phyloP scores from a whole-genome alignment of 495 filamentous ascomycete genomes.

The Aspergillus affinis region DNA sequence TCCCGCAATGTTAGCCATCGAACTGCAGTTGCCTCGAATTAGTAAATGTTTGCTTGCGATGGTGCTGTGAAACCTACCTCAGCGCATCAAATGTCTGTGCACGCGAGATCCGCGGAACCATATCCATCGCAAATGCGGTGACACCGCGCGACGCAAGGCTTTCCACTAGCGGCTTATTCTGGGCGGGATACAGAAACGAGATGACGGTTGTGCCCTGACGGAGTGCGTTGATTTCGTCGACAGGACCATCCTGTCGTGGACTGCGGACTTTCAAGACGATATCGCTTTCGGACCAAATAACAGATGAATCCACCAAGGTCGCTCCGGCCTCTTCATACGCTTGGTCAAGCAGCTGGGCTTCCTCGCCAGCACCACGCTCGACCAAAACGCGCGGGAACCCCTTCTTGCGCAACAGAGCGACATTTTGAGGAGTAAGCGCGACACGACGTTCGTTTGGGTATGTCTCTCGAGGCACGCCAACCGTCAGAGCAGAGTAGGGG shows the following conservation, averaged over 20 bases:
- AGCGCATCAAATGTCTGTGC: constrained; percentile 79
- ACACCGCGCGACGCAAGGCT: constrained; percentile 61
- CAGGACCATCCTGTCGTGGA: constrained; percentile 50
- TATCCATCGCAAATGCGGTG: constrained; percentile 79
- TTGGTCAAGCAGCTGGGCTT: constrained; percentile 69
- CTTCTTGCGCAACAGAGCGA: constrained; percentile 72
- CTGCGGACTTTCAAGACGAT: constrained; percentile 78
- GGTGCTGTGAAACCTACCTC: constrained; percentile 27
- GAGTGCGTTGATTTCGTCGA: constrained; percentile 60
- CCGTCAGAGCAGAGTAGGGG: constrained; percentile 65
- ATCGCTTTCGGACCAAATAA: constrained; percentile 66
- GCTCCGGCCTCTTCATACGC: constrained; percentile 72
- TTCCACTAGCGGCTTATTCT: constrained; percentile 69
- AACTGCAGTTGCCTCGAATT: constrained; percentile 35
- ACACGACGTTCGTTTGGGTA: constrained; percentile 73
- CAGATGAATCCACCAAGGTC: constrained; percentile 60
- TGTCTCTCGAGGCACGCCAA: constrained; percentile 71
- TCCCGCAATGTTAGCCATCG: constrained; percentile 85
- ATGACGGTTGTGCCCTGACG: constrained; percentile 66
- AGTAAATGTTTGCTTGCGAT: not conserved
- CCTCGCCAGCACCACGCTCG: constrained; percentile 70
- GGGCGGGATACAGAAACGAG: constrained; percentile 71
- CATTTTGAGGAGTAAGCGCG: constrained; percentile 77
- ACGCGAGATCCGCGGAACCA: constrained; percentile 80
- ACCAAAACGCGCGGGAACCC: constrained; percentile 72